These are phyloP conservation scores for Cercospora beticola DNA, from an alignment of 2,329 filamentous ascomycete species.

Conservation along the genomic window DNA sequence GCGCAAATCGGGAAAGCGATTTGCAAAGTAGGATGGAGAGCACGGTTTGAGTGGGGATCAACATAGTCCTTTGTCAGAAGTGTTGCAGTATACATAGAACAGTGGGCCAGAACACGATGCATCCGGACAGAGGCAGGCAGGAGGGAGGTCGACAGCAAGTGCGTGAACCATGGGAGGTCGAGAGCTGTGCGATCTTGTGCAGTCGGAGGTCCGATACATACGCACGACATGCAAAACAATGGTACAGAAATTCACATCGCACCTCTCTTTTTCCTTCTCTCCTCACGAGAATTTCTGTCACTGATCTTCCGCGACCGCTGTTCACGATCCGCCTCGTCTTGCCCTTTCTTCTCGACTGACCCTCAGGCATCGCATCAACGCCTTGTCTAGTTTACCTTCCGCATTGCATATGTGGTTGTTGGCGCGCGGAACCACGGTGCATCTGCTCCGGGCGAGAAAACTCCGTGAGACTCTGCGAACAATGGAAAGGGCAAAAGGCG, in stretches of 20 bases:
- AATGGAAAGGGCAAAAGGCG: not conserved
- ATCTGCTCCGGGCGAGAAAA: not conserved
- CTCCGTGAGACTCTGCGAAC: not conserved
- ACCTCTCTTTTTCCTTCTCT: not conserved
- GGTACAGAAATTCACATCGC: not conserved
- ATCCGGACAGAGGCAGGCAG: not conserved
- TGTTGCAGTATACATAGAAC: not conserved
- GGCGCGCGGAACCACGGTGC: not conserved
- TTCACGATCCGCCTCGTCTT: not conserved
- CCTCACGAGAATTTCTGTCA: not conserved
- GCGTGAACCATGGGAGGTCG: not conserved
- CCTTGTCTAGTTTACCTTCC: not conserved
- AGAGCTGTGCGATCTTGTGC: not conserved
- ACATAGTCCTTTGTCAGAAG: not conserved
- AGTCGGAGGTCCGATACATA: not conserved
- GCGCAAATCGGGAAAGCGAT: not conserved
- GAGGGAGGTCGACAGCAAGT: not conserved
- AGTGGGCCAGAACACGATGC: not conserved
- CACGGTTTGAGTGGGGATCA: not conserved
- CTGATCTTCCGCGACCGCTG: not conserved
- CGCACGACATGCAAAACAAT: not conserved
- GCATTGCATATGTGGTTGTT: not conserved
- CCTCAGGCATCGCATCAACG: not conserved
- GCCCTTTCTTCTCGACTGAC: not conserved
- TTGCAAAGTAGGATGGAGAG: not conserved